Percentiles rank a stretch among this genome's conserved stretches.
Conservation (phyloP, 139 green algal genomes). For the Chlamydomonas eustigma region DNA sequence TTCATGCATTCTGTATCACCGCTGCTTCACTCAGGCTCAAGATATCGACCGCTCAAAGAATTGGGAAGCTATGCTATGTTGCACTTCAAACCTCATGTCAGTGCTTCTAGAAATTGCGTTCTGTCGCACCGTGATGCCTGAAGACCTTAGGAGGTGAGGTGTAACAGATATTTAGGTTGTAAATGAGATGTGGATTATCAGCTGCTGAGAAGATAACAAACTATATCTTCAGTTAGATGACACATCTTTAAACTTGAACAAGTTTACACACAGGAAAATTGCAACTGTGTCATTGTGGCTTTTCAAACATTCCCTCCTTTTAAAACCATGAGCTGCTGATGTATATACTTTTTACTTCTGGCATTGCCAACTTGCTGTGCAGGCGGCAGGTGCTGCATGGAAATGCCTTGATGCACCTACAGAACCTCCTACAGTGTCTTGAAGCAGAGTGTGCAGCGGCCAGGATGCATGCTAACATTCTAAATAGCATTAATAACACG, state of each 20-base stretch:
- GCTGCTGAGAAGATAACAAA: too few relatives aligned
- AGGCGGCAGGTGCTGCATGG: background rate
- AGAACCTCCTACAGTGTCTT: background rate
- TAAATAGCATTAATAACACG: background rate
- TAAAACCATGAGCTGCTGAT: too few relatives aligned
- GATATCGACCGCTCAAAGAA: background rate
- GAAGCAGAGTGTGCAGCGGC: slow-evolving; percentile 5
- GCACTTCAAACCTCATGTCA: background rate
- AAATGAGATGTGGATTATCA: too few relatives aligned
- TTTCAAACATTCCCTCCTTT: too few relatives aligned
- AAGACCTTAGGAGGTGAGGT: background rate
- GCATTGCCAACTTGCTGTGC: too few relatives aligned
- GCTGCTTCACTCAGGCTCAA: too few relatives aligned
- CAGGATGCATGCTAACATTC: background rate
- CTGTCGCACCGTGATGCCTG: background rate
- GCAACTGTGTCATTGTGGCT: too few relatives aligned
- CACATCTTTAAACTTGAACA: too few relatives aligned
- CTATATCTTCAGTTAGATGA: too few relatives aligned
- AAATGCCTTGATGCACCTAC: background rate
- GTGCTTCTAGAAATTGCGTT: background rate
- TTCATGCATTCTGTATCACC: too few relatives aligned
- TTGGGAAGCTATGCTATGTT: background rate
- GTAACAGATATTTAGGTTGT: background rate
- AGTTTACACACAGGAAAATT: too few relatives aligned
- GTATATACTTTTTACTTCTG: too few relatives aligned